Percentiles rank a stretch among this genome's conserved stretches.
phyloP scores from a whole-genome alignment of 495 filamentous ascomycete species.

The Neurospora africana region DNA sequence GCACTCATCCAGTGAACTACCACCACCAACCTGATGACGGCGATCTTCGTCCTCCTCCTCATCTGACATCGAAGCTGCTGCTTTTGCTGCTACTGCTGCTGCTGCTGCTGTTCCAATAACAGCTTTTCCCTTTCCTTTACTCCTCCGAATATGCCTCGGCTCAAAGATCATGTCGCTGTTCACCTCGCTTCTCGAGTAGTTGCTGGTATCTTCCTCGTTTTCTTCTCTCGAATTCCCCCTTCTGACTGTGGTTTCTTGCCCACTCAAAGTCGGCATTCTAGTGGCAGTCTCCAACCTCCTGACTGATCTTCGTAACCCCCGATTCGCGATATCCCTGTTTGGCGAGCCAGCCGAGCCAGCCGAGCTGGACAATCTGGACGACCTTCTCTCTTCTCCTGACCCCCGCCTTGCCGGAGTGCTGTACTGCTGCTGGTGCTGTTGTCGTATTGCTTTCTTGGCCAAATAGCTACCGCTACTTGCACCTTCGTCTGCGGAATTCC shows the following conservation, averaged over 20 bases:
- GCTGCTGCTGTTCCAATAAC: not conserved
- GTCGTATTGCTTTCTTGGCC: not conserved
- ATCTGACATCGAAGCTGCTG: not conserved
- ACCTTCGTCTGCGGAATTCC: constrained; percentile 30
- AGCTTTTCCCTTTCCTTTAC: not conserved
- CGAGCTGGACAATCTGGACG: not conserved
- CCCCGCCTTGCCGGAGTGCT: not conserved
- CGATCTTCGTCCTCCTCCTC: not conserved
- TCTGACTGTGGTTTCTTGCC: not conserved
- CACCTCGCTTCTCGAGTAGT: not conserved
- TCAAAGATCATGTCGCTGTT: not conserved
- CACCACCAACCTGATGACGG: not conserved
- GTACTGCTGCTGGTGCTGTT: not conserved
- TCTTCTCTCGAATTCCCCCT: not conserved
- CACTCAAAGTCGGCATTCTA: not conserved
- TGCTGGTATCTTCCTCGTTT: not conserved
- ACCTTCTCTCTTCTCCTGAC: not conserved
- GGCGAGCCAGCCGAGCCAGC: constrained; percentile 4
- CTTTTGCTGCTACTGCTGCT: not conserved
- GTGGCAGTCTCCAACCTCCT: not conserved
- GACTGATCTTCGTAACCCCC: not conserved
- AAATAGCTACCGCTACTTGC: constrained; percentile 10
- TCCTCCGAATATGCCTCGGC: not conserved
- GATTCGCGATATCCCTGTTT: not conserved
- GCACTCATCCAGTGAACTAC: not conserved